Evolutionary conservation across 345 rosid genomes (phyloP).

Genomic region (sweet orange (Citrus sinensis)): DNA sequence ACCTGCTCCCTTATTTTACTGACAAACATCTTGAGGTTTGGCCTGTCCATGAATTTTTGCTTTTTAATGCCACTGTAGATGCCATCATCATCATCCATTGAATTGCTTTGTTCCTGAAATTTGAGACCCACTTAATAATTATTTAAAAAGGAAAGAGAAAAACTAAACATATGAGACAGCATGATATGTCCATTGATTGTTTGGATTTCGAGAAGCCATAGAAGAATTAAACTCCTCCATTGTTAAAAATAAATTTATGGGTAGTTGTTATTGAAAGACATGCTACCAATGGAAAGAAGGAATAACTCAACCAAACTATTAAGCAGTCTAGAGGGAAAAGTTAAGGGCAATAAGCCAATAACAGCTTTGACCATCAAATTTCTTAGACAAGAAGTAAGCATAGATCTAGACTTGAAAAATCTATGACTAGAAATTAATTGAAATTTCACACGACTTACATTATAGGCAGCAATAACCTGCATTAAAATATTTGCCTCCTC

Average conservation of each 20-base stretch:
- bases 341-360: neutral
- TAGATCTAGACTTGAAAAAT: neutral
- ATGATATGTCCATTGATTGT: neutral
- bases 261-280: neutral
- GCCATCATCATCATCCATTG: conserved; percentile 36
- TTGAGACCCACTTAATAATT: neutral
- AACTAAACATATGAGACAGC: neutral
- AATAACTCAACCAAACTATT: neutral
- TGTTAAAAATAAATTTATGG: neutral
- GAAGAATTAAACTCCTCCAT: neutral
- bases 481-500: conserved; percentile 67
- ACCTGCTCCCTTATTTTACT: conserved; percentile 77
- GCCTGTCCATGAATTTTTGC: conserved; percentile 36
- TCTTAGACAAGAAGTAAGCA: neutral
- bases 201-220: neutral
- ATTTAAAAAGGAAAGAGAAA: neutral
- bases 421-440: neutral
- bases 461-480: conserved; percentile 59
- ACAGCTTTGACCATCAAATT: neutral
- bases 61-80: conserved; percentile 22
- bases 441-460: conserved; percentile 29
- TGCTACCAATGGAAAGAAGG: neutral
- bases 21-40: conserved; percentile 52
- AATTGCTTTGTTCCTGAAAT: conserved; percentile 32
- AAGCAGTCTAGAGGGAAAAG: neutral